Evolutionary conservation across 108 stramenopile species (phyloP).

Genomic region (Conticribra guillardii): DNA sequence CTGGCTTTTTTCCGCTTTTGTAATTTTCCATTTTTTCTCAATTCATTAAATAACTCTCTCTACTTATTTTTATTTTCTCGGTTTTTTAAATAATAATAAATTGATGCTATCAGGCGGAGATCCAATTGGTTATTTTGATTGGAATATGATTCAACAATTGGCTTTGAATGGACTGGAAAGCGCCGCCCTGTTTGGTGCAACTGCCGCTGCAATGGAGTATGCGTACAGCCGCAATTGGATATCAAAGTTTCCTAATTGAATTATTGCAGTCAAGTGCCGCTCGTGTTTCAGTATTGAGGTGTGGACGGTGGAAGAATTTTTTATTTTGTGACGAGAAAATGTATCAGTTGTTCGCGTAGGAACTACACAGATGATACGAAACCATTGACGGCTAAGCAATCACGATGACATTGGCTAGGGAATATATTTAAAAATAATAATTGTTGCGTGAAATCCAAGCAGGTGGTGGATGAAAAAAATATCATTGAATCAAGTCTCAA

Average conservation of each 20-base stretch:
- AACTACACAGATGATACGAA: too few relatives aligned
- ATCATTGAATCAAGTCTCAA: too few relatives aligned
- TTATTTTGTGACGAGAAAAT: too few relatives aligned
- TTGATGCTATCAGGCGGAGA: conserved; percentile 37
- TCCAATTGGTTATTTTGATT: conserved; percentile 82
- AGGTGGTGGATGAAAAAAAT: too few relatives aligned
- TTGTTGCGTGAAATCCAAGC: too few relatives aligned
- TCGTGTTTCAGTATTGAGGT: too few relatives aligned
- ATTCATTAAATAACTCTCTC: neutral
- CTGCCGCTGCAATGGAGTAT: conserved; percentile 70
- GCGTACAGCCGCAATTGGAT: conserved; percentile 54
- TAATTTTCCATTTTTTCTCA: neutral
- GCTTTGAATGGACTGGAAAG: conserved; percentile 67
- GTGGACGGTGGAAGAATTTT: too few relatives aligned
- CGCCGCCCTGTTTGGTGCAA: conserved; percentile 68
- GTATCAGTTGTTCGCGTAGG: too few relatives aligned
- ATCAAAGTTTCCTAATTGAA: conserved; percentile 53
- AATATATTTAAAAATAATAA: too few relatives aligned
- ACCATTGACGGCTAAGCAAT: too few relatives aligned
- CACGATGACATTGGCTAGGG: too few relatives aligned
- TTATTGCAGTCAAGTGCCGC: neutral
- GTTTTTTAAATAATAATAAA: neutral
- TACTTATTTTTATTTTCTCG: neutral
- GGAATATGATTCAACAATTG: conserved; percentile 65
- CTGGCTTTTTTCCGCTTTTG: too few relatives aligned